Percentiles rank a stretch among this genome's conserved stretches.
Evolutionary conservation across 495 filamentous ascomycete species (phyloP).

Genomic region (Neurospora sp.): DNA sequence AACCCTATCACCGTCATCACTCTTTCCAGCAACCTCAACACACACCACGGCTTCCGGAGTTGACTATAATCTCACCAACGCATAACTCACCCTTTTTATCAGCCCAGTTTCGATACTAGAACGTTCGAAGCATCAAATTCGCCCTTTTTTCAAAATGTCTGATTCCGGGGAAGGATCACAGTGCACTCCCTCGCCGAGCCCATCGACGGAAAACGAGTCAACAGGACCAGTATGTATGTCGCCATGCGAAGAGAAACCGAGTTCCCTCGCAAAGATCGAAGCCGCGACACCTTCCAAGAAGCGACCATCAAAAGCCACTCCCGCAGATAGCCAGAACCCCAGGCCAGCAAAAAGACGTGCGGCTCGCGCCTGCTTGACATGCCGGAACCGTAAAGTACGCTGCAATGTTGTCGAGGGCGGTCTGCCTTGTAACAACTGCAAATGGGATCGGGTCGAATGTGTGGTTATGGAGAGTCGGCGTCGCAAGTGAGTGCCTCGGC

Average conservation of each 20-base stretch:
- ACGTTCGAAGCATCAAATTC: neutral
- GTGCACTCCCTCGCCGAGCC: neutral
- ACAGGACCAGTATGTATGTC: neutral
- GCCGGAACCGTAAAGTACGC: constrained; percentile 79
- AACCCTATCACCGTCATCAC: neutral
- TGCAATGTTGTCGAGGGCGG: constrained; percentile 86
- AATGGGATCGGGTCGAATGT: constrained; percentile 79
- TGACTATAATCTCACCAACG: neutral
- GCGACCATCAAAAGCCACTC: constrained; percentile 14
- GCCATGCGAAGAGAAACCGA: constrained; percentile 3
- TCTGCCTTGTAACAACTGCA: constrained; percentile 75
- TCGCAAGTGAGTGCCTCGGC: constrained; percentile 55
- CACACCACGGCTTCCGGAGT: neutral
- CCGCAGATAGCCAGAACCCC: constrained; percentile 16
- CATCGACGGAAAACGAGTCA: neutral
- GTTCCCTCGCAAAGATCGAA: constrained; percentile 1
- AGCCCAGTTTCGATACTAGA: neutral
- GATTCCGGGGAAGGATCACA: neutral
- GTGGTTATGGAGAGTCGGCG: constrained; percentile 84
- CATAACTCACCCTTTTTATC: neutral
- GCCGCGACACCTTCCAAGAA: constrained; percentile 23
- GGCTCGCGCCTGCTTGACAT: constrained; percentile 79
- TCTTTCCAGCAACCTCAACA: neutral
- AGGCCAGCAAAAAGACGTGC: constrained; percentile 62
- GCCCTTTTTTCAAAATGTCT: neutral